These are phyloP conservation scores for Ascochyta viciae-villosae DNA, from an alignment of 2,329 filamentous ascomycete species.

Conservation along the genomic window DNA sequence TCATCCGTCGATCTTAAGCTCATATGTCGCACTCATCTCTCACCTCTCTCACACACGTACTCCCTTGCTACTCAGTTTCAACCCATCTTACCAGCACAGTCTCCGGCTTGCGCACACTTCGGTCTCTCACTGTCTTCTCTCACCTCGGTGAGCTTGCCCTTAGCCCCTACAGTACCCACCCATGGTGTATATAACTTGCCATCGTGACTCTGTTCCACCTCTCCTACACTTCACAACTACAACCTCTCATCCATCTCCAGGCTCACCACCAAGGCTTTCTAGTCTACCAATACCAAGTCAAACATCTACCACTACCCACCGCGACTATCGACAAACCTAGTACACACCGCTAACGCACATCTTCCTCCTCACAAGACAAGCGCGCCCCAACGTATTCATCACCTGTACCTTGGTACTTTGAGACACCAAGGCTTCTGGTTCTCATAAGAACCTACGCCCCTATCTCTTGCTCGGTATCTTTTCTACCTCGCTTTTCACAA, in stretches of 20 bases:
- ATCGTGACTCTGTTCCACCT: neutral
- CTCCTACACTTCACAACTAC: slow-evolving; percentile 2
- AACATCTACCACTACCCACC: neutral
- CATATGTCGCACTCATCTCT: neutral
- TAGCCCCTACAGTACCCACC: neutral
- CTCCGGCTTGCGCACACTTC: no score
- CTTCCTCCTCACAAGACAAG: neutral
- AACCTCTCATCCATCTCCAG: neutral
- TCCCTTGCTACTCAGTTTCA: no score
- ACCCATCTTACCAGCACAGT: no score
- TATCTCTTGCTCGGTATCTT: neutral
- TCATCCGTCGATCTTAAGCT: no score
- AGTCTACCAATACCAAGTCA: neutral
- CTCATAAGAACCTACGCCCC: neutral
- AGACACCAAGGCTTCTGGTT: neutral
- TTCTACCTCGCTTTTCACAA: neutral
- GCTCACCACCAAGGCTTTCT: neutral
- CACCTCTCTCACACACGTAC: neutral
- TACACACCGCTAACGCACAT: neutral
- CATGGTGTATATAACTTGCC: neutral
- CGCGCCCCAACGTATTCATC: neutral
- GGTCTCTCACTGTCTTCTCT: neutral
- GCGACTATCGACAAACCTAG: neutral
- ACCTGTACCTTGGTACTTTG: neutral
- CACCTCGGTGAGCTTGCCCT: neutral